Base-by-base conservation (phyloP, 177 flowering plant genomes). In the Viscum album region DNA sequence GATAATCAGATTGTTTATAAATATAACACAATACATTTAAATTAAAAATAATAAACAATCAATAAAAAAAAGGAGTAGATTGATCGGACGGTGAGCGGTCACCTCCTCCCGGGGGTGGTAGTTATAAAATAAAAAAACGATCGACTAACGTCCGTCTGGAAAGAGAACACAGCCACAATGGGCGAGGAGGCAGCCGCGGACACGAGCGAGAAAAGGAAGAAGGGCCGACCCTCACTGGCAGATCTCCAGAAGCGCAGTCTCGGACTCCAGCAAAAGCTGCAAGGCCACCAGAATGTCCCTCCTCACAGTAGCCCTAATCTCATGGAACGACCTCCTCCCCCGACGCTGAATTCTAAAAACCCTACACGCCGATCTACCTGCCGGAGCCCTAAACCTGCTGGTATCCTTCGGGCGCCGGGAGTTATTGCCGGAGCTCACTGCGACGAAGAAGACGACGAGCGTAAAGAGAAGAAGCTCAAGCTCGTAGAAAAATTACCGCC, bases 141-240 rank as follows among this genome's bases (percentile, higher is more conserved):
- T 61, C 56, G 77, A 35, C 54, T 50, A 68, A 45, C 66, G 64
- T 66, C 70, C 64, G 71, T 70, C 73, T 75, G 39, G 62, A 50
- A 64, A 31, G 68, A 66, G 75, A 69, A 54, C 31, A 54, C 11
- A 31, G 11, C 60, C 50, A 28, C 64, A 35, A 79, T 71, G 84
- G 83, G 82, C 35, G 77, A 72, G 81, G 73, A 59, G 69, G 78
- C 76, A 70, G 81, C 71, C 79, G 70, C 59, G 83, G 81, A 1
- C 19, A 13, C 6, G 41, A 16, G 7, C 31, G 15, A 7, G 31
- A 54, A n/a, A 8, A 54, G 32, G 86, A 91, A 91, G 80, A 88
- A 88, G 85, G 97, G 96, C 52, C 85, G 97, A 0, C 97, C 96
- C 35, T 83, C 97, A 66, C 85, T 86, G 17, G 60, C 82, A n/a